Evolutionary conservation across 2,329 filamentous ascomycete species (phyloP).

Genomic region (Conoideocrella luteorostrata): DNA sequence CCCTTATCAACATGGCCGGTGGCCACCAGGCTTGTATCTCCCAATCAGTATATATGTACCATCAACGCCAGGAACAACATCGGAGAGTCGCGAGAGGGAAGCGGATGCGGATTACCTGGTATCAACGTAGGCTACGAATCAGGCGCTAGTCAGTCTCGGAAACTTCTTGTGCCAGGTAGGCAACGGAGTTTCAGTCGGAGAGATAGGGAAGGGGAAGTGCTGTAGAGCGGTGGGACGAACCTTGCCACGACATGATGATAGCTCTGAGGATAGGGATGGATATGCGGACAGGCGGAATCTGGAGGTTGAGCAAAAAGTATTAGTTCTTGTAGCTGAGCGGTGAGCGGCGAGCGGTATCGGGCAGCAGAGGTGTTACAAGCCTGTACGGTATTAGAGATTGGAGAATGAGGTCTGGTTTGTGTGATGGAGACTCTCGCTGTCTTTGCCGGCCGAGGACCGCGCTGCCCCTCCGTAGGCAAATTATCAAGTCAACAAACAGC

Average conservation of each 20-base stretch:
- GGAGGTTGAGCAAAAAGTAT: slow-evolving; percentile 4
- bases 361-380: slow-evolving; percentile 2
- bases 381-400: slow-evolving; percentile 1
- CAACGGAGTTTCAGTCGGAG: too few relatives aligned
- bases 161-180: too few relatives aligned
- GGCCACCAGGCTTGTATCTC: slow-evolving; percentile 63
- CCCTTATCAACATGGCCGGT: slow-evolving; percentile 75
- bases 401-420: slow-evolving; percentile 3
- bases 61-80: slow-evolving; percentile 13
- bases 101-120: slow-evolving; percentile 34
- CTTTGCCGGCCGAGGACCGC: not conserved
- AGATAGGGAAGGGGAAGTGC: slow-evolving; percentile 19
- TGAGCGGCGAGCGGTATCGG: not conserved
- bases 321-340: slow-evolving; percentile 4
- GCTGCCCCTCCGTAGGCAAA: slow-evolving; percentile 5
- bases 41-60: slow-evolving; percentile 13
- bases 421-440: slow-evolving; percentile 6
- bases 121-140: slow-evolving; percentile 43
- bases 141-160: slow-evolving; percentile 12
- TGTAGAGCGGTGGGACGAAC: slow-evolving; percentile 39
- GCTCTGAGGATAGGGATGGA: slow-evolving; percentile 6
- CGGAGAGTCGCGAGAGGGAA: not conserved
- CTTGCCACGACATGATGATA: slow-evolving; percentile 67
- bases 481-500: not conserved
- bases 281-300: slow-evolving; percentile 3